phyloP scores from a whole-genome alignment of 2,329 filamentous ascomycete species.

The Rutstroemia sp. region DNA sequence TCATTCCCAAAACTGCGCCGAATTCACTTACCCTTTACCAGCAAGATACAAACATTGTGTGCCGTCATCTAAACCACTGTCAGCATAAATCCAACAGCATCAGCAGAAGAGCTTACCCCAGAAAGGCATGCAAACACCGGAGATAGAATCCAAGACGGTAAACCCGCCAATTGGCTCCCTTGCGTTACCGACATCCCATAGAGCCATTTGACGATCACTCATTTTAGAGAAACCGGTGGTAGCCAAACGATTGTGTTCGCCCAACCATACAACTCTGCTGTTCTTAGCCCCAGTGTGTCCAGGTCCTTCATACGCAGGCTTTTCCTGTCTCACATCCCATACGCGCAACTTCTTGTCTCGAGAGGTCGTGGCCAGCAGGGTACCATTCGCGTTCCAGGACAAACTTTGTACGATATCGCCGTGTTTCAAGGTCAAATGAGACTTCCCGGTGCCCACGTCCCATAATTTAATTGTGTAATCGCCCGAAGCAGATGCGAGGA shows the following conservation, averaged over 20 bases:
- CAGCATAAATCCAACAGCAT: constrained; percentile 19
- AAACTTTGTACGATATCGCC: constrained; percentile 90
- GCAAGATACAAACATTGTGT: constrained; percentile 93
- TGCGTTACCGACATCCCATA: constrained; percentile 85
- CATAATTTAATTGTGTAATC: constrained; percentile 94
- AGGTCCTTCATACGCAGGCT: constrained; percentile 71
- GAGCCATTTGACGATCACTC: constrained; percentile 92
- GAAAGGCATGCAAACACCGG: constrained; percentile 98
- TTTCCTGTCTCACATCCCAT: constrained; percentile 95
- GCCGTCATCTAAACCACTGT: constrained; percentile 58
- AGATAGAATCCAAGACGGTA: constrained; percentile 86
- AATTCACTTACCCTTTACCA: constrained; percentile 74
- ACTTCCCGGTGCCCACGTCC: constrained; percentile 76
- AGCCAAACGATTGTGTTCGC: constrained; percentile 90
- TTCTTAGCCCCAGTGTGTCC: constrained; percentile 95
- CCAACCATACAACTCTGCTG: constrained; percentile 94
- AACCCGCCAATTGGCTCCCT: constrained; percentile 83
- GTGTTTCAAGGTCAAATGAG: constrained; percentile 72
- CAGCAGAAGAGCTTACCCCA: constrained; percentile 56
- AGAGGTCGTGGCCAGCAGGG: constrained; percentile 82
- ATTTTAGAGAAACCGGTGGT: constrained; percentile 97
- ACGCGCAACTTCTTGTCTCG: constrained; percentile 97
- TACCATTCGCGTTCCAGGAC: constrained; percentile 89
- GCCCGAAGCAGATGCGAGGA: constrained; percentile 89
- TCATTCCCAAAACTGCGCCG: neutral